Evolutionary conservation across 257 asterid species (phyloP), one percentile per base, ranked within the genome.

Genomic region (Solanum sitiens): DNA sequence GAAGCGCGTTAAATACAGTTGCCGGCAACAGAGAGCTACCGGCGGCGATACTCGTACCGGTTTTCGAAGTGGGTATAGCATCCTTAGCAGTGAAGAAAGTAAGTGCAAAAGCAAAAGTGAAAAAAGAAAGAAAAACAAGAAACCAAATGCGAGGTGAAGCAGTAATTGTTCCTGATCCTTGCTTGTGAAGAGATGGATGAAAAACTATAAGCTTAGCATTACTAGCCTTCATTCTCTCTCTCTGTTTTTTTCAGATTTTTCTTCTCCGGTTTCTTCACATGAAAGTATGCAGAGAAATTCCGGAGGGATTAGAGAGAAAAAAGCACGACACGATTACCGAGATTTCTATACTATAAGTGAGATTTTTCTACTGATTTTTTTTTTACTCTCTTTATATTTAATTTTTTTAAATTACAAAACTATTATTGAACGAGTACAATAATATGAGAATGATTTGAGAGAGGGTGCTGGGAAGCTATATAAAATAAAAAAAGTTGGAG

Each of bases 141-240:
- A 94, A 85, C 94, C 94, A 93, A 12, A 93, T 87, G 21, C 98
- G 95, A 92, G 89, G 95, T 65, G 88, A 92, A 53, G 92, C 77
- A 14, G 89, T 75, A 9, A 88, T 23, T 76, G 86, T 87, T 86
- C 85, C 90, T 83, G 90, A 68, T 39, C 90, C 92, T 86, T 94
- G 88, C 77, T 93, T 94, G 86, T 90, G 96, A 0, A 90, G 42
- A 3, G 98, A 89, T 7, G 98, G 94, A 83, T 96, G 98, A 87
- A 95, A 88, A 30, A 96, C 92, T 76, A 95, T 93, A 91, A 92
- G 92, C 74, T 94, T 95, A 8, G 97, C 90, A 88, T 90, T 92
- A 70, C 35, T 50, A 9, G 89, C 89, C 92, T 96, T 96, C 99
- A 95, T 96, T 39, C 11, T 71, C 33, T 39, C 35, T 63, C 87